These are phyloP conservation scores for Xylaria bambusicola DNA, from an alignment of 495 filamentous ascomycete species.

Conservation along the genomic window DNA sequence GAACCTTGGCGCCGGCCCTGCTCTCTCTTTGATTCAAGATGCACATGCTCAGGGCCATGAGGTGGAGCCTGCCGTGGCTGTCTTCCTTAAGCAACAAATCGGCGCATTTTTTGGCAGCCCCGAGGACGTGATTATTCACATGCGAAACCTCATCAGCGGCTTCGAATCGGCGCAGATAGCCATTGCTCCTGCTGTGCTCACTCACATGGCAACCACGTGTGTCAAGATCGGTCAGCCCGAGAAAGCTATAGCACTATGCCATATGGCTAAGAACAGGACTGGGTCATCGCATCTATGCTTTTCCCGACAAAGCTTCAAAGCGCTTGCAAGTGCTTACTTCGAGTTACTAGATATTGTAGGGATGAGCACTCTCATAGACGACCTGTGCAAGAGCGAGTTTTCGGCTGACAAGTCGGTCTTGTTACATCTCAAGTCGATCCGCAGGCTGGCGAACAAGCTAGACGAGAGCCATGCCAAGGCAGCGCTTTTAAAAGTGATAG, in stretches of 20 bases:
- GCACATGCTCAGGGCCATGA: conserved; percentile 38
- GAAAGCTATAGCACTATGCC: conserved; percentile 40
- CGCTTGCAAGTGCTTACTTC: conserved; percentile 42
- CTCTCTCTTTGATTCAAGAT: conserved; percentile 35
- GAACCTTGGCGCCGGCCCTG: conserved; percentile 15
- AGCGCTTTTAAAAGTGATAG: conserved; percentile 19
- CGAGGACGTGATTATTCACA: conserved; percentile 21
- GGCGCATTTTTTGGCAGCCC: conserved; percentile 13
- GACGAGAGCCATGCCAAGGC: neutral
- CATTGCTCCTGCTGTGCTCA: conserved; percentile 32
- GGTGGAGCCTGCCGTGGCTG: conserved; percentile 29
- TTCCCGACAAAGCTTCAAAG: conserved; percentile 41
- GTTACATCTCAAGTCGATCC: conserved; percentile 34
- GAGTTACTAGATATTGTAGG: conserved; percentile 34
- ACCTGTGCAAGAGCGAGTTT: conserved; percentile 30
- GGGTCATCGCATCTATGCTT: conserved; percentile 31
- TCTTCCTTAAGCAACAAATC: conserved; percentile 35
- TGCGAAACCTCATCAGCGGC: conserved; percentile 27
- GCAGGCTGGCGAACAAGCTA: conserved; percentile 24
- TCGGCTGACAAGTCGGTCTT: conserved; percentile 31
- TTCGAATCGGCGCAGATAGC: conserved; percentile 35
- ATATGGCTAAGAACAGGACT: conserved; percentile 33
- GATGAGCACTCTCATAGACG: conserved; percentile 35
- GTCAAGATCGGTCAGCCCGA: conserved; percentile 28
- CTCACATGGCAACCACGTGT: conserved; percentile 42